phyloP scores from a whole-genome alignment of 345 rosid species.

The Stellera chamaejasme region DNA sequence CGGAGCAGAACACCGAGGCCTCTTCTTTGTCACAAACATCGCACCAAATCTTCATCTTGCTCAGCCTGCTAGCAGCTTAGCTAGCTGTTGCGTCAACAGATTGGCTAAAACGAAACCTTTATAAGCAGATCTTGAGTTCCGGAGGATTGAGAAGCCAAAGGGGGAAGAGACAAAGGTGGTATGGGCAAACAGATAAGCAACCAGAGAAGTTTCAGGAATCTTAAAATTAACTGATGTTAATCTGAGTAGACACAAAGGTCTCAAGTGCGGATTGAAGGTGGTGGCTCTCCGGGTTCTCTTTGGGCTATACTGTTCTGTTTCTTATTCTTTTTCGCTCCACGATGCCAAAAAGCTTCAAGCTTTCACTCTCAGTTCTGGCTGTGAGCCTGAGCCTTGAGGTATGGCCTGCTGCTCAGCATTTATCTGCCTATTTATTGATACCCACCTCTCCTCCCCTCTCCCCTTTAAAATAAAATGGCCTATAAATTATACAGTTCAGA shows the following conservation, averaged over 20 bases:
- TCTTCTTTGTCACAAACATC: conserved; percentile 55
- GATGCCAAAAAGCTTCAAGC: neutral
- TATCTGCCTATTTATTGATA: conserved; percentile 11
- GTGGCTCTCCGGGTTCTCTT: conserved; percentile 6
- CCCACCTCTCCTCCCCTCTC: neutral
- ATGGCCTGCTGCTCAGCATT: conserved; percentile 9
- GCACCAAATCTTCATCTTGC: conserved; percentile 68
- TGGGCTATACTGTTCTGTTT: neutral
- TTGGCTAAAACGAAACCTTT: neutral
- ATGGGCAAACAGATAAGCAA: conserved; percentile 19
- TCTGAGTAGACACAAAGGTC: neutral
- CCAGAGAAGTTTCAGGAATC: conserved; percentile 12
- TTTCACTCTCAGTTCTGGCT: conserved; percentile 4
- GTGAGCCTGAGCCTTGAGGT: neutral
- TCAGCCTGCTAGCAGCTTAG: neutral
- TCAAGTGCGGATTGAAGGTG: neutral
- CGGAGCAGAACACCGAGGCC: conserved; percentile 52
- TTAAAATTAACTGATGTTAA: conserved; percentile 12
- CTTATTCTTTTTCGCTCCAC: neutral
- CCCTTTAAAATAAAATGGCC: no score
- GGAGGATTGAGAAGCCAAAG: neutral
- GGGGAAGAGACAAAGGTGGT: conserved; percentile 16
- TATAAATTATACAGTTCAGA: no score
- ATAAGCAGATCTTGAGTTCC: neutral
- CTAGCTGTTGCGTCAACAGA: neutral